A percentile compares a stretch with the other conserved stretches of the same genome.
These are phyloP conservation scores for Candida tallmaniae DNA, from an alignment of 805 yeast genomes.

Conservation along the genomic window DNA sequence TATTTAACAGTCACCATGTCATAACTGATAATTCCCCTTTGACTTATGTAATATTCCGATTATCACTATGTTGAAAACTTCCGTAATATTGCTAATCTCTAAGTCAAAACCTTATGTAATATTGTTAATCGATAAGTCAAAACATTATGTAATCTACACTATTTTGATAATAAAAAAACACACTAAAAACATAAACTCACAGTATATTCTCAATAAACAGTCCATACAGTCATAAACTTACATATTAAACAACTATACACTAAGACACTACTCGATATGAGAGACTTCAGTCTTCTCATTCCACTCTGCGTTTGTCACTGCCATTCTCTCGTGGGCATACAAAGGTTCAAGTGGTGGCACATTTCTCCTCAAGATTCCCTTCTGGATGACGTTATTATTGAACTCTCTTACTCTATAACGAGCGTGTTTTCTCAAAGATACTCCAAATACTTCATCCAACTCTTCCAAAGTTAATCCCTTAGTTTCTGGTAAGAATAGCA, in stretches of 20 bases:
- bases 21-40: no score
- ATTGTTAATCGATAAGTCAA: no score
- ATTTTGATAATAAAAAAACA: no score
- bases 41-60: no score
- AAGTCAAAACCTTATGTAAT: no score
- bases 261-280: constrained; percentile 50
- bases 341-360: constrained; percentile 51
- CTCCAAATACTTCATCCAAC: constrained; percentile 67
- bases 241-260: neutral
- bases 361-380: constrained; percentile 40
- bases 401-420: constrained; percentile 28
- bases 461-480: constrained; percentile 66
- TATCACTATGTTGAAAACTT: no score
- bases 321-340: constrained; percentile 53
- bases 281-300: constrained; percentile 52
- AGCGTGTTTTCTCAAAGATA: constrained; percentile 55
- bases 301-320: constrained; percentile 60
- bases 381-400: constrained; percentile 40
- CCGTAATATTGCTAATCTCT: no score
- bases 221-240: no score
- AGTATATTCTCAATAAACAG: no score
- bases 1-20: no score
- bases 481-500: constrained; percentile 71
- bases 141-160: no score
- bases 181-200: neutral